Evolutionary conservation across 2,329 filamentous ascomycete genomes (phyloP).

Genomic region (Cercospora janseana): DNA sequence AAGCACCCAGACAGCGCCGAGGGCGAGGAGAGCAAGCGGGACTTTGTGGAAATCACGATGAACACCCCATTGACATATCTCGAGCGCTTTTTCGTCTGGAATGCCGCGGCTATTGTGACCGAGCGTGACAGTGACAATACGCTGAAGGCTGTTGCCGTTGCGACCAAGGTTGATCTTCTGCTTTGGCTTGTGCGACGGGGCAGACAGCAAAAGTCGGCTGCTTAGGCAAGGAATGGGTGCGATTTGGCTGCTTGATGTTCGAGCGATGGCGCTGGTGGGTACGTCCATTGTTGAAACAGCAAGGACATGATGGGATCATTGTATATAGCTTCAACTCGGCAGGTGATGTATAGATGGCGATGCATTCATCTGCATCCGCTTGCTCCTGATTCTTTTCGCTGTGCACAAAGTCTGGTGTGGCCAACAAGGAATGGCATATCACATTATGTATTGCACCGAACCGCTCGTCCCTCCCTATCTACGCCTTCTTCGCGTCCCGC

Average conservation of each 20-base stretch:
- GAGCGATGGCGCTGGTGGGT: constrained; percentile 12
- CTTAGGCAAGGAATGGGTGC: not conserved
- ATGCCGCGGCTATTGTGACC: constrained; percentile 91
- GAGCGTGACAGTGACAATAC: constrained; percentile 59
- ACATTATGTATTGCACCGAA: too few relatives aligned
- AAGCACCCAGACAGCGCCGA: constrained; percentile 56
- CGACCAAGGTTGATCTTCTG: constrained; percentile 93
- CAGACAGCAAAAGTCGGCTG: not conserved
- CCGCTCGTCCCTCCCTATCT: too few relatives aligned
- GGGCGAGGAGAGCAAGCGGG: constrained; percentile 49
- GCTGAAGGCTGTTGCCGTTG: constrained; percentile 79
- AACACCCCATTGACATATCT: constrained; percentile 81
- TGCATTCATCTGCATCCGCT: constrained; percentile 47
- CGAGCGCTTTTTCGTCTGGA: constrained; percentile 96
- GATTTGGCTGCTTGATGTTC: not conserved
- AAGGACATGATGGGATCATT: too few relatives aligned
- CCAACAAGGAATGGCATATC: not conserved
- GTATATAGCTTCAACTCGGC: too few relatives aligned
- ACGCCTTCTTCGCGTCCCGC: constrained; percentile 70
- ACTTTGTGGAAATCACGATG: constrained; percentile 91
- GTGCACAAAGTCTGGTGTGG: constrained; percentile 12
- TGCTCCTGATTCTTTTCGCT: constrained; percentile 36
- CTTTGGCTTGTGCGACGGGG: constrained; percentile 80
- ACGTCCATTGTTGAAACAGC: not conserved
- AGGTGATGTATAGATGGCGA: too few relatives aligned